Base-by-base conservation (phyloP, 2,329 filamentous ascomycete genomes). In the Neodidymelliopsis sp. region DNA sequence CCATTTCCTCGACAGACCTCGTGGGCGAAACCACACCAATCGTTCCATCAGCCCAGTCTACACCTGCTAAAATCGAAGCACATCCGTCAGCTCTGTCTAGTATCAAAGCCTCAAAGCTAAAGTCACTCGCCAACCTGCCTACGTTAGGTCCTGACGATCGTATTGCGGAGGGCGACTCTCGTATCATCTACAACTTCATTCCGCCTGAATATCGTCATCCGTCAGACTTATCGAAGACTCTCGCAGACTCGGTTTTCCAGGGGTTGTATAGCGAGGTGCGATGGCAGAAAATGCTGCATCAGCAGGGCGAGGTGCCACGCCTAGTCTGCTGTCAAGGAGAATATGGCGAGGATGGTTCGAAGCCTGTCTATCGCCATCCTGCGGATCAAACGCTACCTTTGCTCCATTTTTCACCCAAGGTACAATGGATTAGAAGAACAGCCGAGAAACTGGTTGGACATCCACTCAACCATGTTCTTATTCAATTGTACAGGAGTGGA, bases 291-390 rank as follows among this genome's bases (percentile, higher is more conserved):
- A 97, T 99, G 94, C 87, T 87, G 31, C 94, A 97, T 62, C 88
- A 93, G 57, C 90, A 90, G 24, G 92, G 94, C 19, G 88, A 94
- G 62, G 94, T 97, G 0, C 94, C 94, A 31, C 86, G 94, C 27
- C 83, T 97, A 2, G 90, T 97, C 6, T 91, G 91, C 37, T 91
- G 96, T 15, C 92, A 97, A 70, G 94, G 92, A 3, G 77, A 82
- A 12, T 77, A 91, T 22, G 79, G 79, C 28, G 67, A 78, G 0
- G 86, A 93, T 62, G 90, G 89, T 13, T 86, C 80, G 57, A 86
- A 89, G 70, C 94, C 94, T 16, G 81, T 97, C n/a, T 99, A 99
- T 72, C 88, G 94, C 11, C 94, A 97, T 72, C 94, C 94, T 33
- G 84, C 91, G 4, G 94, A 99, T 66, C 89, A 95, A 69, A 90